Base-by-base conservation (phyloP, 2,329 filamentous ascomycete species). In the Diaporthe sp. region DNA sequence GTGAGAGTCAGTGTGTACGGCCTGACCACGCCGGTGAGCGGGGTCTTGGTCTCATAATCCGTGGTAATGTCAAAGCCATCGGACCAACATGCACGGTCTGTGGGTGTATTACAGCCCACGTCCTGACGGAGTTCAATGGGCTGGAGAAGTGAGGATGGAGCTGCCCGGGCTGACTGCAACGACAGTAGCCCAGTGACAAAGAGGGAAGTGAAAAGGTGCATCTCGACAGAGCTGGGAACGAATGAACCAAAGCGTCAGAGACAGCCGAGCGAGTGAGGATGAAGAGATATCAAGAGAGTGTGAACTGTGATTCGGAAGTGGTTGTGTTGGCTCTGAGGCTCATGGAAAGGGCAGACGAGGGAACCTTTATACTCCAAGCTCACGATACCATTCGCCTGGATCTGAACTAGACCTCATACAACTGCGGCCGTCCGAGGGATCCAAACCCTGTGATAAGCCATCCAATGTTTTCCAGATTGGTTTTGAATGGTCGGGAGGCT, bases 11-110 rank as follows among this genome's bases (percentile, higher is more conserved):
- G 76, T 2, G 77, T 78, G 71, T 82, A 82, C 79, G 82, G 71
- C 53, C 78, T 75, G 28, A 78, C 78, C 6, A 77, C 74, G 8
- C 80, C 81, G 1, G 81, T 81, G 28, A 77, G 53, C 0, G 81
- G 81, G 20, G 77, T 79, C 39, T 63, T 72, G 20, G 73, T 37
- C 55, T 82, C 81, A 58, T 80, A 82, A 72, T 82, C 81, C 1
- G 81, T 82, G 76, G 79, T 80, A 77, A 82, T 82, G 37, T 81
- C 73, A 57, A 79, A 82, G 17, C 78, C 80, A 12, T 61, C 71
- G 28, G 74, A 74, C 81, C 81, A 82, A 73, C 81, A 82, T 15
- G 79, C 80, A 39, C 81, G 76, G 70, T 82, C 79, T 71, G 74
- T 77, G 8, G 81, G 72, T 4, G 78, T 81, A 73, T 82, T 78